Evolutionary conservation across 345 rosid genomes (phyloP).

Genomic region (Aquilaria sinensis): DNA sequence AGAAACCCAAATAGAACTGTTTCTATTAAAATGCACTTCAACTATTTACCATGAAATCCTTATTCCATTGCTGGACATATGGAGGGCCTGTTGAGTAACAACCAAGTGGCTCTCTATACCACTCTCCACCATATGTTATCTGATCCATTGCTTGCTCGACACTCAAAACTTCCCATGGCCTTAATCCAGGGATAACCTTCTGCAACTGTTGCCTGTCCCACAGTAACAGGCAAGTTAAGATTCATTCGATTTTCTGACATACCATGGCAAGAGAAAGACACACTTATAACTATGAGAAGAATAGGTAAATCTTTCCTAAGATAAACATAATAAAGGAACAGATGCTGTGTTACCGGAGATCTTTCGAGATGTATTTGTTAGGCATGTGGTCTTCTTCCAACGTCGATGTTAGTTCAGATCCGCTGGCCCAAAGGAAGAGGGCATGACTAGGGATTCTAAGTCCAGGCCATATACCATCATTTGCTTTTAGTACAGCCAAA

Average conservation of each 20-base stretch:
- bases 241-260: neutral
- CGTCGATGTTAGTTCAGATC: constrained; percentile 64
- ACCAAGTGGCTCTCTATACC: constrained; percentile 92
- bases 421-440: constrained; percentile 94
- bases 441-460: constrained; percentile 79
- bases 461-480: constrained; percentile 92
- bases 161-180: constrained; percentile 98
- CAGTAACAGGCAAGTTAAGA: constrained; percentile 12
- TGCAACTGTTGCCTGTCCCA: constrained; percentile 46
- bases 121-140: constrained; percentile 71
- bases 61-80: constrained; percentile 63
- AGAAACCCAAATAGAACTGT: too few species aligned
- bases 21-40: neutral
- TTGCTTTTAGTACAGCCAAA: constrained; percentile 80
- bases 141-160: constrained; percentile 95
- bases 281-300: neutral
- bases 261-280: constrained; percentile 1
- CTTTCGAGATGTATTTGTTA: constrained; percentile 84
- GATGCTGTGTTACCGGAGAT: constrained; percentile 46
- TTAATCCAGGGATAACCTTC: constrained; percentile 70
- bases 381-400: constrained; percentile 92
- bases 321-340: neutral
- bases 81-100: constrained; percentile 72
- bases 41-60: constrained; percentile 41
- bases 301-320: neutral